Conservation (phyloP, 192 early-diverging fungal species). For the Entophlyctis luteolus region DNA sequence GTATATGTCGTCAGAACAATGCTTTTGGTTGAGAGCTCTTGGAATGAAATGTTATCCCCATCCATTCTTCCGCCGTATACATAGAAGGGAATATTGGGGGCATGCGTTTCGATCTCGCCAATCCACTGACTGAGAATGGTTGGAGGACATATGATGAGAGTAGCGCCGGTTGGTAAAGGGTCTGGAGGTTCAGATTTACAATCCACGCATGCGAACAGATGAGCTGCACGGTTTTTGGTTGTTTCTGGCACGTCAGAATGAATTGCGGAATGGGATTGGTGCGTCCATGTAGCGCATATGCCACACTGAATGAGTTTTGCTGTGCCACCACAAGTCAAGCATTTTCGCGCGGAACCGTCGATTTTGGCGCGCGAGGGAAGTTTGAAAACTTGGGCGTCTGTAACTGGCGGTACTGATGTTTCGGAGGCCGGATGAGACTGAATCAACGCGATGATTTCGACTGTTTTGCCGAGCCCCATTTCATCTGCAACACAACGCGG, state of each 20-base stretch:
- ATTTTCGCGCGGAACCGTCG: not conserved
- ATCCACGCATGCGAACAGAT: not conserved
- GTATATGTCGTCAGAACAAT: slow-evolving; percentile 62
- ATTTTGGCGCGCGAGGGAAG: not conserved
- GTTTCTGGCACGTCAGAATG: not conserved
- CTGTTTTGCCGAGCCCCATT: slow-evolving; percentile 73
- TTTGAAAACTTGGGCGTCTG: not conserved
- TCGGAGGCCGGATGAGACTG: slow-evolving; percentile 34
- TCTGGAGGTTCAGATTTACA: not conserved
- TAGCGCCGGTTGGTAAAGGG: slow-evolving; percentile 30
- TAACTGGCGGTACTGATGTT: slow-evolving; percentile 1
- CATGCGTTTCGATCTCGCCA: slow-evolving; percentile 51
- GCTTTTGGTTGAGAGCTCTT: slow-evolving; percentile 41
- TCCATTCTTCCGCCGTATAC: slow-evolving; percentile 37
- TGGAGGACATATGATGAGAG: slow-evolving; percentile 61
- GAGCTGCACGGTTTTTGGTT: not conserved
- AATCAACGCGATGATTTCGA: slow-evolving; percentile 60
- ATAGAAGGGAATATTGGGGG: slow-evolving; percentile 42
- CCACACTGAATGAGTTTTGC: not conserved
- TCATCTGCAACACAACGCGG: no score
- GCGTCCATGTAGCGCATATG: not conserved
- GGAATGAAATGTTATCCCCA: slow-evolving; percentile 3
- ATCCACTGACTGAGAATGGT: slow-evolving; percentile 66
- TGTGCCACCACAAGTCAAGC: not conserved
- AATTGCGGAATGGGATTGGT: not conserved